phyloP scores from a whole-genome alignment of 2,329 filamentous ascomycete species.

The Coniochaeta prunicola region DNA sequence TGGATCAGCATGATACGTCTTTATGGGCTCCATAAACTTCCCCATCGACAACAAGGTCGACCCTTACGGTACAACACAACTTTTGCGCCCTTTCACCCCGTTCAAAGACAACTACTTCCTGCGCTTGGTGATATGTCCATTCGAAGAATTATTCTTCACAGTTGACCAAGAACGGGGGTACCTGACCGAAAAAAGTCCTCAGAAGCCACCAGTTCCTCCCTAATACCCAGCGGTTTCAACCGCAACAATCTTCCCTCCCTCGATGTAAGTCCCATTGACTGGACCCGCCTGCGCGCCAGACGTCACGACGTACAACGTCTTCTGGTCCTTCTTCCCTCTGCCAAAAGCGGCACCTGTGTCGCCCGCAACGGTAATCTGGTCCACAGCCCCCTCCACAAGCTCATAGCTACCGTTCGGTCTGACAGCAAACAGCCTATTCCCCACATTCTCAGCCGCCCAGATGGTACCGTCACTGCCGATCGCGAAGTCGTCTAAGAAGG shows the following conservation, averaged over 20 bases:
- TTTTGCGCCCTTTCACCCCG: no score
- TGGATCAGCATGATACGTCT: no score
- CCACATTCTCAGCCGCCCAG: conserved; percentile 11
- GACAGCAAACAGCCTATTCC: conserved; percentile 7
- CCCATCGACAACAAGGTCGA: no score
- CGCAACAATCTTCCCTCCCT: conserved; percentile 16
- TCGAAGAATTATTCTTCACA: no score
- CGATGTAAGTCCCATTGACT: conserved; percentile 1
- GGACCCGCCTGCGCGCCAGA: conserved; percentile 9
- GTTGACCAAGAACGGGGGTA: no score
- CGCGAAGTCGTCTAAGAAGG: conserved; percentile 14
- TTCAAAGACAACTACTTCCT: no score
- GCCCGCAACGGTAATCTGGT: conserved; percentile 11
- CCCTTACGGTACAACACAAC: no score
- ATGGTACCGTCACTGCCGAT: conserved; percentile 7
- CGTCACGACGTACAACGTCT: conserved; percentile 15
- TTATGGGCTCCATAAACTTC: no score
- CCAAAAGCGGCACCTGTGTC: conserved; percentile 13
- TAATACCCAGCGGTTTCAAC: conserved; percentile 9
- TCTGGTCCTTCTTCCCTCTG: conserved; percentile 7
- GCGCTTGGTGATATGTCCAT: no score
- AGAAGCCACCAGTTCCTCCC: not conserved
- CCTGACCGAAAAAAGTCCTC: not conserved
- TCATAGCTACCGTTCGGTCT: not conserved
- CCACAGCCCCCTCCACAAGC: conserved; percentile 5